Evolutionary conservation across 2,329 filamentous ascomycete species (phyloP), one percentile per base, ranked within the genome.

Genomic region (Scedosporium apiospermum): DNA sequence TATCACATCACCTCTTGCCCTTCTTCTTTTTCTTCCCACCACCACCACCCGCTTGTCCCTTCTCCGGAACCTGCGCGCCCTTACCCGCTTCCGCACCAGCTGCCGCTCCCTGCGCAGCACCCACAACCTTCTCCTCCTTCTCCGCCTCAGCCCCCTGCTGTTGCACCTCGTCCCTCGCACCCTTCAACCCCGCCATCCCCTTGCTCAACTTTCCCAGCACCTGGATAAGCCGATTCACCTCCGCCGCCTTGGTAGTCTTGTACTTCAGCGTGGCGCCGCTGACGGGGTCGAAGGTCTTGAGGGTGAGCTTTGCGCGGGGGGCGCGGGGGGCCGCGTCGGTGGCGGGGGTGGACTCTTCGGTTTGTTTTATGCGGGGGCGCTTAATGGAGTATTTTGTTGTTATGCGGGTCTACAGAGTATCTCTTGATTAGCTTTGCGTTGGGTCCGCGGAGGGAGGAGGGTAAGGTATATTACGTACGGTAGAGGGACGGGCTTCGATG

Each of bases 241-340:
- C 93, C 21, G 91, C 90, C 21, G 89, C 91, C 76, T 96, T 96
- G 72, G 88, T 88, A 42, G 95, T 99, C 72, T 85, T 83, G 80
- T 97, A 98, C 77, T 97, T 96, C 66, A 99, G 82, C 65, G 88
- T 88, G 63, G 88, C 87, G 70, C 95, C 95, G 62, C 87, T 89
- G 51, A 78, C 79, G 0, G 95, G 89, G 73, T 97, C 91, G 77
- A 87, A 98, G 4, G 95, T 95, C 78, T 96, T 98, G 65, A 99
- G 78, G 3, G 87, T 88, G 60, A 99, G 87, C 62, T 81, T 84
- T 66, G 88, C 92, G 66, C 82, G 82, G 80, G 2, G 84, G 77
- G 72, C 64, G 42, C 34, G 23, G 12, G 51, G 30, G 10, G 60
- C 23, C 16, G 72, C 63, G 64, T 69, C 63, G 65, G 71, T 66